phyloP scores from a whole-genome alignment of 768 basidiomycete species.

The Galerina marginata region DNA sequence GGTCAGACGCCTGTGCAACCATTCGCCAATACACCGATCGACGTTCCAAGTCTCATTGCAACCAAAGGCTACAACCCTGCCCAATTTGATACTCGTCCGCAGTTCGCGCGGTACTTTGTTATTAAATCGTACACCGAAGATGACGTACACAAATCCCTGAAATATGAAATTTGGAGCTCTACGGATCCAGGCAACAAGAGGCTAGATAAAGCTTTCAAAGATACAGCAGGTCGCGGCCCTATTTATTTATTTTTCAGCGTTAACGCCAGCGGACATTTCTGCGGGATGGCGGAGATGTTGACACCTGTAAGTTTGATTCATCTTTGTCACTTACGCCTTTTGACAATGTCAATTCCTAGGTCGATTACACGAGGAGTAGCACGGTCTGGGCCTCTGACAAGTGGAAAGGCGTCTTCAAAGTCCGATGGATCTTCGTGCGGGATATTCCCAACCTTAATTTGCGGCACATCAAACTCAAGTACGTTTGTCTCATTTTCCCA shows the following conservation, averaged over 20 bases:
- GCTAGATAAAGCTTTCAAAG: slow-evolving; percentile 96
- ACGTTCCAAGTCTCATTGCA: slow-evolving; percentile 84
- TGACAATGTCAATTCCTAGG: slow-evolving; percentile 42
- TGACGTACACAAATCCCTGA: slow-evolving; percentile 97
- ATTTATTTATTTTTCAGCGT: slow-evolving; percentile 99
- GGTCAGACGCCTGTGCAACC: slow-evolving; percentile 50
- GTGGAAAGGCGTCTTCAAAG: slow-evolving; percentile 99
- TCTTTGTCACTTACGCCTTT: neutral
- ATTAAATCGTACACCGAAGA: slow-evolving; percentile 99
- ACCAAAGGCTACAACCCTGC: slow-evolving; percentile 91
- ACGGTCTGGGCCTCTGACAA: slow-evolving; percentile 99
- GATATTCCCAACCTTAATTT: slow-evolving; percentile 92
- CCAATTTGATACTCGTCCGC: slow-evolving; percentile 80
- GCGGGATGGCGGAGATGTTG: slow-evolving; percentile 98
- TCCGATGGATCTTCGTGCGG: slow-evolving; percentile 96
- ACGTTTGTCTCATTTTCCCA: slow-evolving; percentile 22
- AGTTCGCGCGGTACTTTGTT: slow-evolving; percentile 90
- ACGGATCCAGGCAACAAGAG: slow-evolving; percentile 97
- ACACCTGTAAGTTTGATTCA: slow-evolving; percentile 66
- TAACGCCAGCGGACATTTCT: slow-evolving; percentile 97
- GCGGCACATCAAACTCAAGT: slow-evolving; percentile 90
- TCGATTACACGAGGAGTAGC: slow-evolving; percentile 93
- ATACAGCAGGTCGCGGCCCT: slow-evolving; percentile 88
- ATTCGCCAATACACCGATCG: slow-evolving; percentile 72
- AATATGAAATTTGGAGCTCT: slow-evolving; percentile 98